These are phyloP conservation scores for Ambrosiella cleistominuta DNA, from an alignment of 2,329 filamentous ascomycete species.

Conservation along the genomic window DNA sequence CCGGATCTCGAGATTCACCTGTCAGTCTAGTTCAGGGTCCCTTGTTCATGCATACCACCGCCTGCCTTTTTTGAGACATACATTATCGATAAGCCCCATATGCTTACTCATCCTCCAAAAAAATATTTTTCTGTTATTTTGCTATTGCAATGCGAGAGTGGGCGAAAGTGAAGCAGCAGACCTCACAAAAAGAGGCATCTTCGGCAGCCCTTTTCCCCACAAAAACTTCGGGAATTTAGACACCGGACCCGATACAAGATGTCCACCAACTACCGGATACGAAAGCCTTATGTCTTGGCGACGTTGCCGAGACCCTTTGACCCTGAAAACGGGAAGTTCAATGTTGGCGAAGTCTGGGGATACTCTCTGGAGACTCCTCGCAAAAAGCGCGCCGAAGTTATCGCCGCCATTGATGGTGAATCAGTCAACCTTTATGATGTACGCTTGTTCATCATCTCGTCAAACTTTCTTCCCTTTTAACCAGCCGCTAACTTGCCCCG, in stretches of 20 bases:
- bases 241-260: constrained; percentile 21
- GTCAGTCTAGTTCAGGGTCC: neutral
- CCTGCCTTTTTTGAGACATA: neutral
- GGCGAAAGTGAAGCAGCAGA: neutral
- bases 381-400: constrained; percentile 45
- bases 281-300: constrained; percentile 46
- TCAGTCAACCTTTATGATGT: constrained; percentile 50
- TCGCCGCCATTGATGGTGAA: constrained; percentile 47
- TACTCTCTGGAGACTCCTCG: constrained; percentile 40
- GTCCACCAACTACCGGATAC: constrained; percentile 43
- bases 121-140: constrained; percentile 9
- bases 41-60: neutral
- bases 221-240: neutral
- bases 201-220: neutral
- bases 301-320: constrained; percentile 41
- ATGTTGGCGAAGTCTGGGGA: constrained; percentile 43
- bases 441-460: constrained; percentile 16
- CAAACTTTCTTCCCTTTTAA: neutral
- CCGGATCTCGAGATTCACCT: too few relatives aligned
- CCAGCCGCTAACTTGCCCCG: constrained; percentile 13
- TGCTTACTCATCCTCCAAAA: constrained; percentile 12
- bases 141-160: neutral
- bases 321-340: constrained; percentile 28
- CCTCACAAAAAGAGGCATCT: neutral
- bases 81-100: constrained; percentile 1